Conservation (phyloP, 2,329 filamentous ascomycete species). For the Ophiosphaerella narmari region DNA sequence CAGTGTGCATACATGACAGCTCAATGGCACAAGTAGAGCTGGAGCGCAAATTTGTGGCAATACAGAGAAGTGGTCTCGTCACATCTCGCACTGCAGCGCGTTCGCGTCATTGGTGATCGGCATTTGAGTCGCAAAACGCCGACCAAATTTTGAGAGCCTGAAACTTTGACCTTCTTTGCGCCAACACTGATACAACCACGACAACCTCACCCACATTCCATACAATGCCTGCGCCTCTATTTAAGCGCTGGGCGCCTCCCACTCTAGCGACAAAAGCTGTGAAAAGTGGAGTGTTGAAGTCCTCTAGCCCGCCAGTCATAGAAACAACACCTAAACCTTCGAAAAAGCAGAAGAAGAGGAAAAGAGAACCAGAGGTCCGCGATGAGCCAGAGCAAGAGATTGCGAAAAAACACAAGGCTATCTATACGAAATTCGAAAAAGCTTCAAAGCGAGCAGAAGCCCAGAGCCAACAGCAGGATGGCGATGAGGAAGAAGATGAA, state of each 20-base stretch:
- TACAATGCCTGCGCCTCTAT: slow-evolving; percentile 54
- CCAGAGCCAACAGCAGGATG: slow-evolving; percentile 13
- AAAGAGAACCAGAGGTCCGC: slow-evolving; percentile 32
- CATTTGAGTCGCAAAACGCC: slow-evolving; percentile 25
- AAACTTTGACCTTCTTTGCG: not conserved
- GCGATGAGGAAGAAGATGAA: slow-evolving; percentile 42
- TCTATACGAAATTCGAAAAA: slow-evolving; percentile 54
- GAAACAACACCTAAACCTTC: slow-evolving; percentile 16
- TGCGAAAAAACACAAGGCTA: slow-evolving; percentile 43
- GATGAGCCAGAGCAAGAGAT: slow-evolving; percentile 31
- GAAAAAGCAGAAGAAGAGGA: slow-evolving; percentile 44
- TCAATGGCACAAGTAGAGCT: slow-evolving; percentile 8
- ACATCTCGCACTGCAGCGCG: slow-evolving; percentile 14
- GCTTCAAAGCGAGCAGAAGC: slow-evolving; percentile 37
- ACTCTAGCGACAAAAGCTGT: slow-evolving; percentile 18
- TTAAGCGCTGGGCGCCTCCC: slow-evolving; percentile 54
- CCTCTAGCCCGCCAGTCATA: slow-evolving; percentile 5
- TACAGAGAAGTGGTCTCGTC: slow-evolving; percentile 2
- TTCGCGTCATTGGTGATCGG: slow-evolving; percentile 33
- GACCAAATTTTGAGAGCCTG: slow-evolving; percentile 31
- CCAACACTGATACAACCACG: not conserved
- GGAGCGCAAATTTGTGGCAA: not conserved
- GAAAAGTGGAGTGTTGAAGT: not conserved
- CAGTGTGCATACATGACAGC: slow-evolving; percentile 27
- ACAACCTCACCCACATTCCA: slow-evolving; percentile 1